Conservation (phyloP, 2,329 filamentous ascomycete species). For the Amylocarpus encephaloides region DNA sequence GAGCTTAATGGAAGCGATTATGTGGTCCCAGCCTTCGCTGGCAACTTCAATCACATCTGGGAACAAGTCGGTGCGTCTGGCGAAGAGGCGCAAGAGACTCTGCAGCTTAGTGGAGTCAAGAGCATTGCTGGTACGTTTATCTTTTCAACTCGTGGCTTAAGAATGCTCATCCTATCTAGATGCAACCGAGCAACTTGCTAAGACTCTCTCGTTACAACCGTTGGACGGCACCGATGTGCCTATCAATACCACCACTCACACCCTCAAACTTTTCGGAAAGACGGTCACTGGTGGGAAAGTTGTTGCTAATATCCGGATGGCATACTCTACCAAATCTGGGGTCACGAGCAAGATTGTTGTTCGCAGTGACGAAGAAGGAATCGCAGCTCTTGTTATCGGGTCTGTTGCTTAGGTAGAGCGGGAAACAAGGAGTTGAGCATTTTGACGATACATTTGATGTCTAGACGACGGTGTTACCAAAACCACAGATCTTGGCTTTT, state of each 20-base stretch:
- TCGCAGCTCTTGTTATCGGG: slow-evolving; percentile 77
- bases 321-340: slow-evolving; percentile 83
- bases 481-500: slow-evolving; percentile 10
- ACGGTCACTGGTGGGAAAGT: slow-evolving; percentile 86
- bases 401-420: slow-evolving; percentile 54
- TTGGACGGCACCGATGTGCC: slow-evolving; percentile 91
- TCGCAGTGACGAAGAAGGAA: slow-evolving; percentile 84
- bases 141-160: background rate
- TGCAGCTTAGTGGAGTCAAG: slow-evolving; percentile 82
- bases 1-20: slow-evolving; percentile 91
- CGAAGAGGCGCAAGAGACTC: slow-evolving; percentile 84
- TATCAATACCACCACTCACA: slow-evolving; percentile 82
- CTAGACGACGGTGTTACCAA: slow-evolving; percentile 25
- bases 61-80: slow-evolving; percentile 84
- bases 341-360: slow-evolving; percentile 95
- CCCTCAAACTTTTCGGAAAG: slow-evolving; percentile 93
- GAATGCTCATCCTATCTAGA: slow-evolving; percentile 46
- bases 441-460: slow-evolving; percentile 24
- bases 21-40: slow-evolving; percentile 84
- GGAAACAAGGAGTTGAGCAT: slow-evolving; percentile 25
- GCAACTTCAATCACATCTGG: slow-evolving; percentile 95
- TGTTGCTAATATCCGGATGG: slow-evolving; percentile 84
- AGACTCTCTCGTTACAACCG: slow-evolving; percentile 82
- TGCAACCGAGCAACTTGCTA: slow-evolving; percentile 84
- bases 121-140: slow-evolving; percentile 69